A percentile compares a stretch with the other conserved stretches of the same genome.
Conservation (phyloP, 495 filamentous ascomycete genomes). For the Aspergillus egyptiacus region DNA sequence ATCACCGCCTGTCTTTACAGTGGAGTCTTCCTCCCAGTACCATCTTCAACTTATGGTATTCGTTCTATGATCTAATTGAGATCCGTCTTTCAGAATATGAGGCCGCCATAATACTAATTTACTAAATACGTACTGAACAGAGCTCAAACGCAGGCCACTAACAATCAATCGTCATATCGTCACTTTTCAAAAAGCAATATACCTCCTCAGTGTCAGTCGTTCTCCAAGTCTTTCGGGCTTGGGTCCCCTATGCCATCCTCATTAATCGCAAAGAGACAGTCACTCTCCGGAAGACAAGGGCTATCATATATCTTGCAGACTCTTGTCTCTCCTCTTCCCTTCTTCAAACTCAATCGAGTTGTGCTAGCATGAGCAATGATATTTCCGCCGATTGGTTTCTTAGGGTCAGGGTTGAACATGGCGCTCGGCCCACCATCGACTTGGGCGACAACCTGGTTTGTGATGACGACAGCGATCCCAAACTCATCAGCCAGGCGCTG, state of each 20-base stretch:
- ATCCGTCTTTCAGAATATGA: background rate
- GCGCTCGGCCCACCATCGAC: conserved; percentile 91
- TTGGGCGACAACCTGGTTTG: conserved; percentile 97
- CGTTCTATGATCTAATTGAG: conserved; percentile 2
- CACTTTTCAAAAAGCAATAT: conserved; percentile 19
- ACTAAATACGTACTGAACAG: conserved; percentile 14
- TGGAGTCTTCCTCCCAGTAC: too few species aligned
- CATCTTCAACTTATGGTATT: too few species aligned
- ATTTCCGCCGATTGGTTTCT: conserved; percentile 98
- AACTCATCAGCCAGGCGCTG: conserved; percentile 96
- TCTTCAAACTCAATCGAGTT: conserved; percentile 84
- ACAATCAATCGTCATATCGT: conserved; percentile 23
- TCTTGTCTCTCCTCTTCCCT: conserved; percentile 89
- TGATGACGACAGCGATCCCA: conserved; percentile 96
- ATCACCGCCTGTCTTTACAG: conserved; percentile 13
- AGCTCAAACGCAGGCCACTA: conserved; percentile 1
- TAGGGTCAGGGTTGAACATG: conserved; percentile 99
- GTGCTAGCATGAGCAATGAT: conserved; percentile 98
- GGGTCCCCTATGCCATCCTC: conserved; percentile 97
- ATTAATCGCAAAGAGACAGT: conserved; percentile 93
- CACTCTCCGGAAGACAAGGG: conserved; percentile 91
- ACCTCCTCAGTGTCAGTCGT: conserved; percentile 45
- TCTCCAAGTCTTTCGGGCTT: conserved; percentile 90
- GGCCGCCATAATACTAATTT: background rate
- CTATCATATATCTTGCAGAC: conserved; percentile 99